These are phyloP conservation scores for Pestalotiopsis sp. DNA, from an alignment of 2,329 filamentous ascomycete species.

Conservation along the genomic window DNA sequence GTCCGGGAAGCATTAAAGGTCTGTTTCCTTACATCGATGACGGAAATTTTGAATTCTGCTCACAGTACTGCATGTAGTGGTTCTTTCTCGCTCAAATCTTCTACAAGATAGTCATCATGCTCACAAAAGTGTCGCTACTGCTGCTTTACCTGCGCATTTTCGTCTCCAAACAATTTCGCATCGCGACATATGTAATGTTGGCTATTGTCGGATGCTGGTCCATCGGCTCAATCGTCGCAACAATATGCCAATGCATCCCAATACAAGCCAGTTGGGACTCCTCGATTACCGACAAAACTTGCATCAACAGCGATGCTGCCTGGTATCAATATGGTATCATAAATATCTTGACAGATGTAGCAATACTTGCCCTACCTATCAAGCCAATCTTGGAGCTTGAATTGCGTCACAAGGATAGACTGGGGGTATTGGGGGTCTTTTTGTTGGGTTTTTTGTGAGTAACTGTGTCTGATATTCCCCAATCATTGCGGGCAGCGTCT, in stretches of 20 bases:
- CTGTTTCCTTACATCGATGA: background rate
- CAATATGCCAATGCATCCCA: constrained; percentile 10
- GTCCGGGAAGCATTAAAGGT: background rate
- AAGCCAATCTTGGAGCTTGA: background rate
- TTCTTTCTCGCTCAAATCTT: background rate
- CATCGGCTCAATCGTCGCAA: constrained; percentile 1
- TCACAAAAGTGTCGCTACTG: background rate
- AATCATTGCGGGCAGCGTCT: background rate
- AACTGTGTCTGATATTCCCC: background rate
- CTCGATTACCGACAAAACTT: background rate
- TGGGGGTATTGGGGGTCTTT: background rate
- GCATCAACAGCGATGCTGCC: background rate
- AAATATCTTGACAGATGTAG: background rate
- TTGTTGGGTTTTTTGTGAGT: background rate
- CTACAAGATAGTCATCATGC: background rate
- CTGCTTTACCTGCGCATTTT: constrained; percentile 1
- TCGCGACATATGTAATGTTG: background rate
- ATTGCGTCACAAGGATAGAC: background rate
- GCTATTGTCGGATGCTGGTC: background rate
- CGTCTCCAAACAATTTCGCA: background rate
- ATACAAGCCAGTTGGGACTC: background rate
- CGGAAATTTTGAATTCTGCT: background rate
- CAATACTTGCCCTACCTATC: background rate
- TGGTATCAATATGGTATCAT: constrained; percentile 3
- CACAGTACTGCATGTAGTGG: background rate